Conservation (phyloP, 139 green algal genomes). For the Picochlorum sp. region DNA sequence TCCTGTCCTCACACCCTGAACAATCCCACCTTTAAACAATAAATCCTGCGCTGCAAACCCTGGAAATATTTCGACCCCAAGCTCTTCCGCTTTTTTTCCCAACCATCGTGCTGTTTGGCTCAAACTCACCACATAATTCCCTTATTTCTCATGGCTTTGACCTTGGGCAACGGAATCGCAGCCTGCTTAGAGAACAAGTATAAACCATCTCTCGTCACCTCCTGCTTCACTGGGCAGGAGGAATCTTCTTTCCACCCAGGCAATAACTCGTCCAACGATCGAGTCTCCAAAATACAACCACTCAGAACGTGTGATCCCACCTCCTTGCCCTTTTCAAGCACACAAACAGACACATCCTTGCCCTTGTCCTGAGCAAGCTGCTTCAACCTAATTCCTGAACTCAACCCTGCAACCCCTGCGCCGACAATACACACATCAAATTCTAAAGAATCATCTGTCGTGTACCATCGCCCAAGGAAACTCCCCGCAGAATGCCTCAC, state of each 20-base stretch:
- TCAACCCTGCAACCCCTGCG: constrained; percentile 77
- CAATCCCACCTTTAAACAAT: constrained; percentile 43
- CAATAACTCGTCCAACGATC: constrained; percentile 77
- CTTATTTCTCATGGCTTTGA: constrained; percentile 70
- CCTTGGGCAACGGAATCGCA: constrained; percentile 43
- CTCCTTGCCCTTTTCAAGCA: constrained; percentile 85
- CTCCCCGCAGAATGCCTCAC: no score
- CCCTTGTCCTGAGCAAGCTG: constrained; percentile 56
- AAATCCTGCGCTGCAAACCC: constrained; percentile 67
- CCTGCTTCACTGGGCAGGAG: constrained; percentile 18
- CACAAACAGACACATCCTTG: constrained; percentile 73
- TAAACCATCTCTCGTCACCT: constrained; percentile 39
- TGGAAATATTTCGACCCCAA: constrained; percentile 83
- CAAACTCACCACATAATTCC: constrained; percentile 83
- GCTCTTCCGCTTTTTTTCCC: constrained; percentile 58
- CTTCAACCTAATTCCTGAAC: constrained; percentile 79
- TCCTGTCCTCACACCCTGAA: constrained; percentile 65
- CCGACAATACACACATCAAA: constrained; percentile 89
- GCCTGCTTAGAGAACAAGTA: constrained; percentile 31
- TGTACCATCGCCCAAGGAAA: no score
- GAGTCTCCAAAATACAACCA: constrained; percentile 81
- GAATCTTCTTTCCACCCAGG: constrained; percentile 62
- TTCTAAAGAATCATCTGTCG: no score
- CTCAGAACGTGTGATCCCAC: constrained; percentile 80
- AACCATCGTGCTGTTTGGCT: constrained; percentile 67